Conservation (phyloP, 108 stramenopile genomes). For the Seminavis robusta region DNA sequence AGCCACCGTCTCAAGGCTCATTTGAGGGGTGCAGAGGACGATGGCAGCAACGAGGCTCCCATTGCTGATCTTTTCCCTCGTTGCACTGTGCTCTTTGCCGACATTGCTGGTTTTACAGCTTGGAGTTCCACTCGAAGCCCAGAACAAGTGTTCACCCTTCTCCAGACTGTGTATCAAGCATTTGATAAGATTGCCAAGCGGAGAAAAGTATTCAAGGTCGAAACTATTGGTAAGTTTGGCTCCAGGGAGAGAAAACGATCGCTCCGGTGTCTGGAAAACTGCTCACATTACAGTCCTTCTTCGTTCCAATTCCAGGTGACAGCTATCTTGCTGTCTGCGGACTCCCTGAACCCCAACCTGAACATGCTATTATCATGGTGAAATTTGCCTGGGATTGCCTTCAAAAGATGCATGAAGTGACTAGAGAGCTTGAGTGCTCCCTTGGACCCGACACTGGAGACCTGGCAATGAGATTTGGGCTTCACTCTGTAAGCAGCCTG, state of each 20-base stretch:
- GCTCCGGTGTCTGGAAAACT: too few relatives aligned
- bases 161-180: constrained; percentile 19
- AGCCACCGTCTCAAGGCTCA: too few relatives aligned
- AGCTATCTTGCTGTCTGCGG: constrained; percentile 28
- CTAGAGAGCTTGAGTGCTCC: constrained; percentile 14
- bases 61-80: too few relatives aligned
- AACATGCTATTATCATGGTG: constrained; percentile 29
- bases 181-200: constrained; percentile 19
- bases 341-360: constrained; percentile 27
- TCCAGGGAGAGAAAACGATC: too few relatives aligned
- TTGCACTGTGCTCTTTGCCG: too few relatives aligned
- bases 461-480: constrained; percentile 16
- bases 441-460: constrained; percentile 30
- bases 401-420: constrained; percentile 3
- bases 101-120: too few relatives aligned
- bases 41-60: too few relatives aligned
- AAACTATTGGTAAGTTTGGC: too few relatives aligned
- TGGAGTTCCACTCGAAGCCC: neutral
- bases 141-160: constrained; percentile 23
- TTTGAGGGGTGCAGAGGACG: too few relatives aligned
- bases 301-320: constrained; percentile 19
- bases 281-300: neutral
- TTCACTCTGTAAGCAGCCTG: too few relatives aligned
- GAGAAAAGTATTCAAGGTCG: constrained; percentile 24
- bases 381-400: constrained; percentile 28